Conservation (phyloP, 495 filamentous ascomycete genomes). For the Penicillium tannophilum region DNA sequence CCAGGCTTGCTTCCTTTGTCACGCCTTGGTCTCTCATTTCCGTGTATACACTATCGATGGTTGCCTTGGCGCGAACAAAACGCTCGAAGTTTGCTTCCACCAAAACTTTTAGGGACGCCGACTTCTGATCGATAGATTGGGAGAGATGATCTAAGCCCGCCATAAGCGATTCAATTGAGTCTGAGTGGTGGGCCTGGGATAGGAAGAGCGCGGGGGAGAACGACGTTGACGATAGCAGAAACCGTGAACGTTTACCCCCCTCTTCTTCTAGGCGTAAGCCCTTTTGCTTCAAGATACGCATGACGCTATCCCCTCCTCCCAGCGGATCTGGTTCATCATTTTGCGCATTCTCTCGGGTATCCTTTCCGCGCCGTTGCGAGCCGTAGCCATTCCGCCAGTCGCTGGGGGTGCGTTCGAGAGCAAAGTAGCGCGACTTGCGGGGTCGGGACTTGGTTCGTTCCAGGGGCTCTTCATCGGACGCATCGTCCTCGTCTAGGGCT, state of each 20-base stretch:
- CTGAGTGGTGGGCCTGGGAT: conserved; percentile 83
- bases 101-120: conserved; percentile 88
- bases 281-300: conserved; percentile 70
- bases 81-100: conserved; percentile 98
- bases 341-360: conserved; percentile 74
- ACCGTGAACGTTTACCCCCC: conserved; percentile 77
- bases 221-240: conserved; percentile 90
- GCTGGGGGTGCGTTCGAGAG: conserved; percentile 73
- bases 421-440: conserved; percentile 79
- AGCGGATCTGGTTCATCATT: conserved; percentile 91
- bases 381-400: conserved; percentile 68
- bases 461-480: conserved; percentile 62
- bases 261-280: conserved; percentile 89
- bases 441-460: conserved; percentile 54
- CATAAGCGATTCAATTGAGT: conserved; percentile 76
- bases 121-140: conserved; percentile 93
- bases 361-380: conserved; percentile 61
- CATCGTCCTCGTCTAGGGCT: conserved; percentile 73
- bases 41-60: conserved; percentile 95
- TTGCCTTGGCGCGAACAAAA: conserved; percentile 93
- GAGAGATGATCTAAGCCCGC: conserved; percentile 81
- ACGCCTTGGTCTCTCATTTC: conserved; percentile 92
- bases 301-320: conserved; percentile 79
- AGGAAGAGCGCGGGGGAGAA: conserved; percentile 92
- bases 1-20: conserved; percentile 56